These are phyloP conservation scores for Coemansia reversa DNA, from an alignment of 192 early-diverging fungal genomes.

Conservation along the genomic window DNA sequence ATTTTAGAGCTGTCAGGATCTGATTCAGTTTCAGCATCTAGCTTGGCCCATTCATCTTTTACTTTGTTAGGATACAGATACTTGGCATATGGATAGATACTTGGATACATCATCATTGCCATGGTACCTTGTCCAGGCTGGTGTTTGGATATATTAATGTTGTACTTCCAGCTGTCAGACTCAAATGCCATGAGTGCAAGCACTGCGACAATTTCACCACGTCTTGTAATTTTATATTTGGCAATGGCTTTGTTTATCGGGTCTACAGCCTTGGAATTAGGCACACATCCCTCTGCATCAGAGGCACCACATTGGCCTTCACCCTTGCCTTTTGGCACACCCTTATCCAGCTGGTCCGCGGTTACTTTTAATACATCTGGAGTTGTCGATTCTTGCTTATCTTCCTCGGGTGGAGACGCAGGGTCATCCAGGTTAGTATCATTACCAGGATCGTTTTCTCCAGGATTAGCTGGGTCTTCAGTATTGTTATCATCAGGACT, in stretches of 20 bases:
- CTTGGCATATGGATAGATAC: conserved; percentile 28
- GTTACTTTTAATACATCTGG: conserved; percentile 1
- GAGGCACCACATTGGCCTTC: conserved; percentile 14
- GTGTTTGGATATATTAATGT: conserved; percentile 23
- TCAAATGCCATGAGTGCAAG: conserved; percentile 35
- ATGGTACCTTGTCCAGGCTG: conserved; percentile 32
- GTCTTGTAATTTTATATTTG: conserved; percentile 26
- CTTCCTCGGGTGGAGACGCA: no score
- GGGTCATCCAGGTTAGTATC: no score
- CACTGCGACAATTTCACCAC: conserved; percentile 33
- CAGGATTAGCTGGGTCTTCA: no score
- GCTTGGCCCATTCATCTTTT: not conserved
- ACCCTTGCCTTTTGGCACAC: conserved; percentile 10
- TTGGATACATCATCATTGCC: conserved; percentile 36
- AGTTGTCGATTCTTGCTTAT: no score
- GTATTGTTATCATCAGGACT: no score
- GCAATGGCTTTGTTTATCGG: conserved; percentile 23
- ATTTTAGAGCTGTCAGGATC: not conserved
- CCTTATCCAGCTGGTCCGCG: conserved; percentile 16
- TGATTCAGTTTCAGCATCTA: no score
- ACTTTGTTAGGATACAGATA: conserved; percentile 14
- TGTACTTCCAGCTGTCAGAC: conserved; percentile 32
- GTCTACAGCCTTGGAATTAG: conserved; percentile 19
- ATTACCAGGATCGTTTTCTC: no score
- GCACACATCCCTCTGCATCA: conserved; percentile 14